These are phyloP conservation scores for Russula brevipes DNA, from an alignment of 768 basidiomycete species.

Conservation along the genomic window DNA sequence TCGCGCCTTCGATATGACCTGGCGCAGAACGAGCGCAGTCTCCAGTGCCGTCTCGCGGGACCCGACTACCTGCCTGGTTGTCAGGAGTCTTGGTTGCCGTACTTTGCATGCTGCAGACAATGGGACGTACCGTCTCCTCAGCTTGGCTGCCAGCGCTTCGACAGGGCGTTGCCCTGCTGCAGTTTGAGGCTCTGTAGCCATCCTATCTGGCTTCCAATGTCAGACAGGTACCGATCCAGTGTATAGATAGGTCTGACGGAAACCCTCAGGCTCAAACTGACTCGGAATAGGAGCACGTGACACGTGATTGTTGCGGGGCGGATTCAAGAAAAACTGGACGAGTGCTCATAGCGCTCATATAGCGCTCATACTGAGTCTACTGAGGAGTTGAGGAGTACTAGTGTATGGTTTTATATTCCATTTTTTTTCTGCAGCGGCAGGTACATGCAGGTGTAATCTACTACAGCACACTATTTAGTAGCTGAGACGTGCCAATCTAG, in stretches of 20 bases:
- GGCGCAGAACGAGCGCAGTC: conserved; percentile 81
- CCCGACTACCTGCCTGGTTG: conserved; percentile 78
- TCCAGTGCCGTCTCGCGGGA: conserved; percentile 86
- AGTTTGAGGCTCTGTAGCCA: conserved; percentile 40
- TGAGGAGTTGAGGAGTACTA: too few relatives aligned
- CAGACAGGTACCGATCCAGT: background rate
- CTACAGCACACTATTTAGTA: conserved; percentile 4
- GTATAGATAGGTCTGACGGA: too few relatives aligned
- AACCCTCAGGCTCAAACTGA: too few relatives aligned
- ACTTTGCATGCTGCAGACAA: conserved; percentile 7
- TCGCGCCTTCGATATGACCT: conserved; percentile 81
- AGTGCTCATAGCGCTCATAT: too few relatives aligned
- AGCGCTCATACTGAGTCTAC: too few relatives aligned
- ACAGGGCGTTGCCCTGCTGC: conserved; percentile 53
- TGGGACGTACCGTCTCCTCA: conserved; percentile 61
- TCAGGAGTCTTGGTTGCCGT: conserved; percentile 21
- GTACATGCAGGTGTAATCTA: too few relatives aligned
- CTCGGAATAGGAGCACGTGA: conserved; percentile 1
- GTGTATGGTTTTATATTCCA: too few relatives aligned
- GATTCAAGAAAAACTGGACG: too few relatives aligned
- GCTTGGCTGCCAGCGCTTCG: conserved; percentile 62
- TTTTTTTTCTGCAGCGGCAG: too few relatives aligned
- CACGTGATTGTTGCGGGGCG: too few relatives aligned
- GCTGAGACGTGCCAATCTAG: conserved; percentile 85
- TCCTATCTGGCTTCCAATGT: conserved; percentile 22